Base-by-base conservation (phyloP, 768 basidiomycete genomes). In the Boletellus ananiceps region DNA sequence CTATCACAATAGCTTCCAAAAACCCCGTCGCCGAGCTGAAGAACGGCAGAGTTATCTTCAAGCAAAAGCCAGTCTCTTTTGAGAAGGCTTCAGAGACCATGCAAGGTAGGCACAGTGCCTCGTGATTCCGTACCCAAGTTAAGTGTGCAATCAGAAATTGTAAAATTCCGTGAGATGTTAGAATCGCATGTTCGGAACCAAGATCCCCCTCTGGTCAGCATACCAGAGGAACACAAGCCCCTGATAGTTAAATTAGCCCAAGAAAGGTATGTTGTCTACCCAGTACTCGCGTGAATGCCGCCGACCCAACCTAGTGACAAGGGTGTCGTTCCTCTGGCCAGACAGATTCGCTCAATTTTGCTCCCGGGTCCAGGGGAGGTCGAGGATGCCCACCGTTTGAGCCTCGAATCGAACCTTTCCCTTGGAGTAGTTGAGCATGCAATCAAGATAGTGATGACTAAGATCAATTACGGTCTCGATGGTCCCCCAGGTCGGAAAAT, bases 401-500 rank as follows among this genome's bases (percentile, higher is more conserved):
- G 66, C 40, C 59, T 71, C 8, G 69, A 74, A 35, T 64, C 66
- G 23, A 70, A 68, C 9, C 71, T 83, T 43, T 71, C 74, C n/a
- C 57, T 72, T 2, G 52, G 61, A 12, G 61, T 71, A 1, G 74
- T 95, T 4, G 88, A 92, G 57, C 66, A 71, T 32, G 78, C 82
- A 12, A 84, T 94, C 44, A 82, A 78, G 61, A 58, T 70, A 2
- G 64, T 86, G 11, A 79, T 89, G 48, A 71, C 64, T 25, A 83
- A 93, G 14, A 79, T 76, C 23, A 93, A 95, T 65, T 94, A 94
- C 60, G 93, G 93, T 1, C 66, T 93, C 5, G 82, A 88, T 45
- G 55, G 34, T 19, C 67, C 70, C 2, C 59, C 69, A 15, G 78
- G 78, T 32, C 70, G 71, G 45, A 87, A 78, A 61, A 59, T 72